Evolutionary conservation across 2,329 filamentous ascomycete species (phyloP).

Genomic region (Fusarium anthophilum): DNA sequence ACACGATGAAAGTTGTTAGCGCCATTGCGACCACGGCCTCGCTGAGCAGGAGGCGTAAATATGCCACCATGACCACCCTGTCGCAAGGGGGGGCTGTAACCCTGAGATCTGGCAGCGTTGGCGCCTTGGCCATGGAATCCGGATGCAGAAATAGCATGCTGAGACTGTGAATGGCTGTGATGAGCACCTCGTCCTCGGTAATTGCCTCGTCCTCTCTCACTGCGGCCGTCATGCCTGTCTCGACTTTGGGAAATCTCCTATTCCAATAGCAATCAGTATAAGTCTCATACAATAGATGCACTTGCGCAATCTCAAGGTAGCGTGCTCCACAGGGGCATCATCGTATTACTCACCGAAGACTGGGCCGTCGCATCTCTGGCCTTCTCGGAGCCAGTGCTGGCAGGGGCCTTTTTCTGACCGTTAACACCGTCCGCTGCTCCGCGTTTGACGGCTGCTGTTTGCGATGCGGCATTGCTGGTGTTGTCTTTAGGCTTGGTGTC

Average conservation of each 20-base stretch:
- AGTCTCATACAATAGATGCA: not conserved
- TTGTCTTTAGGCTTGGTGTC: slow-evolving; percentile 51
- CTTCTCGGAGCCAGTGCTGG: slow-evolving; percentile 50
- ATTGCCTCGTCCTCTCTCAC: slow-evolving; percentile 55
- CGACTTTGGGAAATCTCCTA: slow-evolving; percentile 45
- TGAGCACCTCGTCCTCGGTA: slow-evolving; percentile 59
- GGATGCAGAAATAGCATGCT: slow-evolving; percentile 39
- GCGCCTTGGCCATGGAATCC: slow-evolving; percentile 50
- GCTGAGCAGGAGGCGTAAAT: slow-evolving; percentile 47
- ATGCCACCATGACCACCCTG: slow-evolving; percentile 51
- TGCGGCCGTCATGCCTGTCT: slow-evolving; percentile 51
- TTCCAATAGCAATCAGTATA: slow-evolving; percentile 5
- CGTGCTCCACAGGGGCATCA: not conserved
- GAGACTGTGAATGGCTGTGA: slow-evolving; percentile 49
- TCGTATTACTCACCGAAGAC: slow-evolving; percentile 51
- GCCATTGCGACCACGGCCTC: slow-evolving; percentile 50
- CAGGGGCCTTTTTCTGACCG: slow-evolving; percentile 55
- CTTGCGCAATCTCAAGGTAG: not conserved
- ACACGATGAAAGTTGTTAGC: slow-evolving; percentile 51
- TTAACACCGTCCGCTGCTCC: slow-evolving; percentile 53
- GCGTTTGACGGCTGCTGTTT: slow-evolving; percentile 55
- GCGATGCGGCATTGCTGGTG: slow-evolving; percentile 51
- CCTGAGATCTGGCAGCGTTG: slow-evolving; percentile 47
- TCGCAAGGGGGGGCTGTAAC: slow-evolving; percentile 57
- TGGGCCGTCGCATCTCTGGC: slow-evolving; percentile 52